Evolutionary conservation across 1,284 basidiomycete genomes (phyloP).

Genomic region (Ceratobasidium sp.): DNA sequence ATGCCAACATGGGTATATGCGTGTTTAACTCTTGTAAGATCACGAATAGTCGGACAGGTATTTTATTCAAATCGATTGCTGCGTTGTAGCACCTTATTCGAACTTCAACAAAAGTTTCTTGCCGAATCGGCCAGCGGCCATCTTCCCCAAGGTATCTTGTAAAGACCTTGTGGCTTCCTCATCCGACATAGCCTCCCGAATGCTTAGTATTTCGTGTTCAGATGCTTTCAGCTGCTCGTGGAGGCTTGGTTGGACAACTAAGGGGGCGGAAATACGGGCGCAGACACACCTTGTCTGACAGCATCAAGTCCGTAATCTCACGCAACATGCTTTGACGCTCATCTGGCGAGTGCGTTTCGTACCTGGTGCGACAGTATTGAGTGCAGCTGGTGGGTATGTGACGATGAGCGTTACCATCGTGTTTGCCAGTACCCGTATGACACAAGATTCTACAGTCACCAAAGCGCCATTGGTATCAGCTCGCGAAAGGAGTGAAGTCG

Average conservation of each 20-base stretch:
- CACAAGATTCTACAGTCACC: constrained; percentile 63
- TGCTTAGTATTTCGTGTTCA: constrained; percentile 72
- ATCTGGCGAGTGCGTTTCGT: constrained; percentile 55
- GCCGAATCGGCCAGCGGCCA: constrained; percentile 69
- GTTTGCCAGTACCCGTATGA: constrained; percentile 82
- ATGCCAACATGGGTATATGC: not conserved
- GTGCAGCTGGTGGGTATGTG: not conserved
- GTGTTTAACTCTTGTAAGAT: not conserved
- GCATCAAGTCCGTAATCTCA: constrained; percentile 62
- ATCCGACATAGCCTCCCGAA: constrained; percentile 65
- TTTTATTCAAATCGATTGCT: not conserved
- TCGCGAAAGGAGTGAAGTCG: too few relatives aligned
- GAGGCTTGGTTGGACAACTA: not conserved
- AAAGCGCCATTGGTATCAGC: not conserved
- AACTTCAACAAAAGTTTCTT: constrained; percentile 79
- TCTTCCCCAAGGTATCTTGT: constrained; percentile 62
- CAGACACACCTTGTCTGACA: constrained; percentile 63
- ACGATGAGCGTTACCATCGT: constrained; percentile 63
- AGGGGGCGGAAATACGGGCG: not conserved
- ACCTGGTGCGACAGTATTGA: constrained; percentile 52
- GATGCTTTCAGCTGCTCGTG: constrained; percentile 70
- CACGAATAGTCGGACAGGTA: not conserved
- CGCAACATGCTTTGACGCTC: constrained; percentile 52
- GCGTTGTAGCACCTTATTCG: constrained; percentile 52
- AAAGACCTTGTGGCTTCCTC: constrained; percentile 65